A percentile compares a stretch with the other conserved stretches of the same genome.
phyloP scores from a whole-genome alignment of 2,329 filamentous ascomycete genomes.

The Colletotrichum truncatum region DNA sequence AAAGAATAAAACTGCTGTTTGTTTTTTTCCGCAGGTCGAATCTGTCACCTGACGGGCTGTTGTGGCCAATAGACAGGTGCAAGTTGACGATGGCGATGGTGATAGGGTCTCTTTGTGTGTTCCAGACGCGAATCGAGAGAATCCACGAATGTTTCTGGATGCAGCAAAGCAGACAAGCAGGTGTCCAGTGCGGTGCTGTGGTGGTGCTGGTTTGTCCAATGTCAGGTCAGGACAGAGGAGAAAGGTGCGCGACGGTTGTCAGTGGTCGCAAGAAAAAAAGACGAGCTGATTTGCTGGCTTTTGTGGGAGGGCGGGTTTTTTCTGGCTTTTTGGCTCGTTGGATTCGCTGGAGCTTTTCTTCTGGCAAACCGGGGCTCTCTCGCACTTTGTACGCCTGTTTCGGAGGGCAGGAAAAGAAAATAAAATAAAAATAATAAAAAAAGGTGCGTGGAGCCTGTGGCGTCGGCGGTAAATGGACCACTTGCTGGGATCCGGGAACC shows the following conservation, averaged over 20 bases:
- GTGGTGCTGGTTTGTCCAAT: slow-evolving; percentile 18
- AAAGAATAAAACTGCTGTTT: neutral
- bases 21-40: slow-evolving; percentile 51
- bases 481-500: slow-evolving; percentile 25
- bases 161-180: slow-evolving; percentile 10
- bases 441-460: slow-evolving; percentile 24
- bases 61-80: slow-evolving; percentile 56
- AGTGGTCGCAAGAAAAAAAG: slow-evolving; percentile 35
- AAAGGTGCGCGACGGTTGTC: slow-evolving; percentile 36
- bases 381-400: slow-evolving; percentile 31
- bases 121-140: slow-evolving; percentile 45
- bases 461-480: slow-evolving; percentile 24
- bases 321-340: slow-evolving; percentile 30
- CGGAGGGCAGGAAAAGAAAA: neutral
- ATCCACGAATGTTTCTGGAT: slow-evolving; percentile 33
- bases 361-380: slow-evolving; percentile 18
- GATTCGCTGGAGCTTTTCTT: slow-evolving; percentile 27
- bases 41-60: slow-evolving; percentile 61
- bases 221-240: slow-evolving; percentile 34
- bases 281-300: slow-evolving; percentile 32
- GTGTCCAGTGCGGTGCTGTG: slow-evolving; percentile 17
- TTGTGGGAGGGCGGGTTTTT: slow-evolving; percentile 32
- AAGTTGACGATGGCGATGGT: slow-evolving; percentile 53
- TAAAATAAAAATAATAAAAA: slow-evolving; percentile 10
- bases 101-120: slow-evolving; percentile 57